Base-by-base conservation (phyloP, 441 rosid species). In the Jatropha multifida region DNA sequence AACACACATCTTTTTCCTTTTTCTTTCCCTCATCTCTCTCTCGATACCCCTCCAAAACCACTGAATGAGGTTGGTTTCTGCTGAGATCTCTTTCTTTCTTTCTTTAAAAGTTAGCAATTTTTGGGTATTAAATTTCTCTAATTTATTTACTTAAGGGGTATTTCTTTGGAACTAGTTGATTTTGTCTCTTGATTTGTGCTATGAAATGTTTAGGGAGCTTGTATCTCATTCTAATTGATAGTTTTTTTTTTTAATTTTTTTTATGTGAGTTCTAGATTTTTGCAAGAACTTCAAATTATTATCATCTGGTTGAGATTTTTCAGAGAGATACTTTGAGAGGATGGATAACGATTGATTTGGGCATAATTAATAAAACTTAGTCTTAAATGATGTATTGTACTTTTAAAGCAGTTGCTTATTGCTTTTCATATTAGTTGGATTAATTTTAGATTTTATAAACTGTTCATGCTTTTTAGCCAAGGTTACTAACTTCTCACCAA, bases 271-370 rank as follows among this genome's bases (percentile, higher is more conserved):
- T 69, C 14, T 2, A 17, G 17, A 32, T 32, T 49, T 68, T 44
- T 20, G 70, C 44, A 37, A 54, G 46, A 69, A 52, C 62, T 69
- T 13, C 17, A 69, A 54, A 15, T 37, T 69, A 9, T 56, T 52
- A 8, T n/a, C 26, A 14, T 71, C 23, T 20, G 32, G 68, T 27
- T 59, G 41, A 7, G 38, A 9, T 41, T 58, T 0, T 56, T 14
- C n/a, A 23, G 20, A 67, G 11, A 67, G 56, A 67, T 46, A 9
- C 41, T 71, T 58, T 17, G 6, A 13, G 74, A 71, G 14, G 58
- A 46, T 71, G 54, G 54, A 37, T 0, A 3, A 20, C 41, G 48
- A 52, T 56, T 56, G 65, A 71, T 59, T 59, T 71, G 55, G 23
- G 40, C 27, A 23, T 59, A 41, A 37, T 58, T 4, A 58, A 26